These are phyloP conservation scores for Fusarium sp. DNA, from an alignment of 2,329 filamentous ascomycete genomes.

Conservation along the genomic window DNA sequence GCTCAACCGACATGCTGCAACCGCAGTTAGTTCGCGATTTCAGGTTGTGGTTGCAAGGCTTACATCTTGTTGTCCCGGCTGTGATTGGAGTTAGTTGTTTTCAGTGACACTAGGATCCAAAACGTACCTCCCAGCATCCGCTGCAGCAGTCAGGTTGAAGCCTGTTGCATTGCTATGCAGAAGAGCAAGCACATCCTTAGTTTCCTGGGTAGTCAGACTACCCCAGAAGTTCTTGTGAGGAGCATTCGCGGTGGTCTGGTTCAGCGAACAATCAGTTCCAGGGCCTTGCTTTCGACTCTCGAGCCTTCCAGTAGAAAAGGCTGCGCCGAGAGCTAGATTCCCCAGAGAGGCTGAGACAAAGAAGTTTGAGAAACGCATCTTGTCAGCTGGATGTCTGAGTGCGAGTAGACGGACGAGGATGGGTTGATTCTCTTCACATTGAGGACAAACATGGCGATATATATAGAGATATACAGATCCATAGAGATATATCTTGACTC, in stretches of 20 bases:
- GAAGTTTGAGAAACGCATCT: not conserved
- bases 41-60: fast-evolving
- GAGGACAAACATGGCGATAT: not conserved
- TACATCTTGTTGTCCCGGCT: not conserved
- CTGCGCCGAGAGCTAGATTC: not conserved
- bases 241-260: not conserved
- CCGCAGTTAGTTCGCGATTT: fast-evolving
- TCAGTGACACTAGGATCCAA: too few relatives aligned
- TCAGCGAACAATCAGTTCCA: not conserved
- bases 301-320: not conserved
- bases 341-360: not conserved
- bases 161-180: not conserved
- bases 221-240: conserved; percentile 13
- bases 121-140: not conserved
- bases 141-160: not conserved
- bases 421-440: not conserved
- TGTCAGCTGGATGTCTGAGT: not conserved
- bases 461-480: not conserved
- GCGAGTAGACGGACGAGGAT: not conserved
- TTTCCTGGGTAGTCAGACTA: not conserved
- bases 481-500: not conserved
- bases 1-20: not conserved
- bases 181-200: not conserved
- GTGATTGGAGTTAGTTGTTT: too few relatives aligned
- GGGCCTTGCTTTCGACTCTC: not conserved